phyloP scores from a whole-genome alignment of 2,329 filamentous ascomycete genomes.

The Colletotrichum melonis region DNA sequence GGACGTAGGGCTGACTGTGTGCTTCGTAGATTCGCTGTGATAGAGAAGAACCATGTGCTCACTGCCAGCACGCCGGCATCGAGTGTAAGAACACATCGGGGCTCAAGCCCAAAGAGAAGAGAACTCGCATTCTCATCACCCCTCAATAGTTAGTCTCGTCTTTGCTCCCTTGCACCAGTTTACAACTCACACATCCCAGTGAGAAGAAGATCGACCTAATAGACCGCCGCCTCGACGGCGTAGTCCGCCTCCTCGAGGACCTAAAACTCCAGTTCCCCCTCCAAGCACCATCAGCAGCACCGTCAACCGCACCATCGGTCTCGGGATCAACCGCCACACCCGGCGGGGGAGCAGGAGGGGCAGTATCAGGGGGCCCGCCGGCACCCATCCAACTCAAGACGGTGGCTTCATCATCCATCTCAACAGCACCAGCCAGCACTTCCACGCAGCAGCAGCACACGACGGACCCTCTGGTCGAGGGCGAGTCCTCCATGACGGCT shows the following conservation, averaged over 20 bases:
- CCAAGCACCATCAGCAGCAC: conserved; percentile 1
- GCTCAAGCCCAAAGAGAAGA: conserved; percentile 25
- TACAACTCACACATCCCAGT: too few relatives aligned
- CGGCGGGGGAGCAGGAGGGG: neutral
- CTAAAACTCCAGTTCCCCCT: conserved; percentile 43
- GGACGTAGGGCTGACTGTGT: conserved; percentile 38
- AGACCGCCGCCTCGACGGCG: conserved; percentile 48
- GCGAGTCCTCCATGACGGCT: conserved; percentile 57
- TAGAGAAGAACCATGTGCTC: conserved; percentile 21
- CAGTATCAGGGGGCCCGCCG: neutral
- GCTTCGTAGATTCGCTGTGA: conserved; percentile 21
- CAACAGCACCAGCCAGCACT: conserved; percentile 35
- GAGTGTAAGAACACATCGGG: conserved; percentile 26
- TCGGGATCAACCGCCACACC: neutral
- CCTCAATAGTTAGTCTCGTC: too few relatives aligned
- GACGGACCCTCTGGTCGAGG: conserved; percentile 51
- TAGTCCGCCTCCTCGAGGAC: conserved; percentile 47
- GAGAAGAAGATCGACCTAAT: conserved; percentile 46
- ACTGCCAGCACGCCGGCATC: conserved; percentile 27
- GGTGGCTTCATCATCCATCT: neutral
- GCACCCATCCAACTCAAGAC: neutral
- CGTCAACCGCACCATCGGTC: neutral
- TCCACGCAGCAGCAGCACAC: conserved; percentile 28
- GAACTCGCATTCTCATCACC: conserved; percentile 11
- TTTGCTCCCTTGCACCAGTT: too few relatives aligned